A percentile compares a stretch with the other conserved stretches of the same genome.
These are phyloP conservation scores for Sugiyamaella castrensis DNA, from an alignment of 1,139 yeast genomes.

Conservation along the genomic window DNA sequence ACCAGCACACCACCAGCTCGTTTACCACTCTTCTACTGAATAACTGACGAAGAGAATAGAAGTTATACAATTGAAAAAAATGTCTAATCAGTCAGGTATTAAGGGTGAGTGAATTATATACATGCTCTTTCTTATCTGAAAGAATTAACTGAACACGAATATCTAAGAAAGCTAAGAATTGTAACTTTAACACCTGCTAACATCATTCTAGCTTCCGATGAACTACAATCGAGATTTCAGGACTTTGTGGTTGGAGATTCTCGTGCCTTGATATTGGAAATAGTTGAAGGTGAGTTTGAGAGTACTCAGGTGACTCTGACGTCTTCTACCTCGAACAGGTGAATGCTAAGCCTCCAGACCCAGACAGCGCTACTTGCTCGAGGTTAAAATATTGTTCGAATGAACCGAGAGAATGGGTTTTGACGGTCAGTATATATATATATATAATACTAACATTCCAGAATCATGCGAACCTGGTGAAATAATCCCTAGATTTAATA, in stretches of 20 bases:
- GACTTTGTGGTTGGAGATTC: constrained; percentile 25
- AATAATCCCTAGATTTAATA: constrained; percentile 30
- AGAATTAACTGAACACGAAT: neutral
- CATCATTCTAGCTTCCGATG: constrained; percentile 22
- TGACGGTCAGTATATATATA: neutral
- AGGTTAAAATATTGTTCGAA: no score
- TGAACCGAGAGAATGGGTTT: no score
- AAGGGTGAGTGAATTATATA: constrained; percentile 15
- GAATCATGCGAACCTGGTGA: constrained; percentile 38
- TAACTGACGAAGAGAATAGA: no score
- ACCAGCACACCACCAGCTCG: no score
- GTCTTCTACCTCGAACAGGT: no score
- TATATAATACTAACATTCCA: constrained; percentile 22
- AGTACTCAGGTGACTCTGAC: no score
- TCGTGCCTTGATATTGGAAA: constrained; percentile 32
- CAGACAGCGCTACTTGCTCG: neutral
- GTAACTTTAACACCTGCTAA: neutral
- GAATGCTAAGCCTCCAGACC: neutral
- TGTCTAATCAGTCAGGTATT: constrained; percentile 39
- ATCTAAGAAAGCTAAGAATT: neutral
- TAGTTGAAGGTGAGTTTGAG: constrained; percentile 22
- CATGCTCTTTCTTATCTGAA: neutral
- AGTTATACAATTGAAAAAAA: constrained; percentile 5
- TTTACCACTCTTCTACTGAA: no score
- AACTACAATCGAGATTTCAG: constrained; percentile 27